Percentiles rank a stretch among this genome's conserved stretches.
Conservation (phyloP, 2,329 filamentous ascomycete genomes). For the Phaeomoniella chlamydospora region DNA sequence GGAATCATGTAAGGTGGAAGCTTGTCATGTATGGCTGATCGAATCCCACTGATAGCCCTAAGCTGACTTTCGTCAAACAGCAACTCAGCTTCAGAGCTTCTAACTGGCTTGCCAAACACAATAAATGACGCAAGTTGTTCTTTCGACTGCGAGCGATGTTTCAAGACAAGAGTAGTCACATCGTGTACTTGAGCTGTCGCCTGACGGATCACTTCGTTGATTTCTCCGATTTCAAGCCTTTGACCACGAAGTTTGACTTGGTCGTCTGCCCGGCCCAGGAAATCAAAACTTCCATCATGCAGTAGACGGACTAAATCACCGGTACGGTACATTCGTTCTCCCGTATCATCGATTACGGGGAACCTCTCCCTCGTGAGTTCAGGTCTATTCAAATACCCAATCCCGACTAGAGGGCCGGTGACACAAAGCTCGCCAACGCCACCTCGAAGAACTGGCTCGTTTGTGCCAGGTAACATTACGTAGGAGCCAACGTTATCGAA, state of each 20-base stretch:
- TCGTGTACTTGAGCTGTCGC: constrained; percentile 46
- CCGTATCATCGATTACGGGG: constrained; percentile 42
- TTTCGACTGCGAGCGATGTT: constrained; percentile 57
- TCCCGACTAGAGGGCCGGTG: constrained; percentile 73
- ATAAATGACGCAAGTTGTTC: constrained; percentile 74
- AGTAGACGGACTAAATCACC: constrained; percentile 76
- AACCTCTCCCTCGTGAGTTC: constrained; percentile 70
- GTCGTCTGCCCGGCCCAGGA: constrained; percentile 75
- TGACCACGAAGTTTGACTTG: constrained; percentile 88
- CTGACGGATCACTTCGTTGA: constrained; percentile 65
- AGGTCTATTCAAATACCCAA: constrained; percentile 69
- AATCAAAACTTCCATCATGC: constrained; percentile 70
- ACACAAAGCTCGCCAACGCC: constrained; percentile 80
- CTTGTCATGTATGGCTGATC: constrained; percentile 49
- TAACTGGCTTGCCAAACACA: constrained; percentile 11
- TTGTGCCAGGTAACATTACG: constrained; percentile 56
- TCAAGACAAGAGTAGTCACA: constrained; percentile 61
- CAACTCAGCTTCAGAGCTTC: constrained; percentile 7
- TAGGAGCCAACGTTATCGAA: constrained; percentile 81
- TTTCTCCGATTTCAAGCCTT: constrained; percentile 77
- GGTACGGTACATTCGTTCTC: constrained; percentile 64
- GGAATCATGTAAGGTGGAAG: constrained; percentile 85
- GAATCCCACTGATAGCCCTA: constrained; percentile 25
- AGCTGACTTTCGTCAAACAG: constrained; percentile 21
- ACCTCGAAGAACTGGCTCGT: constrained; percentile 58